A percentile compares a stretch with the other conserved stretches of the same genome.
Evolutionary conservation across 768 basidiomycete species (phyloP).

Genomic region (Lentinula guzmanii): DNA sequence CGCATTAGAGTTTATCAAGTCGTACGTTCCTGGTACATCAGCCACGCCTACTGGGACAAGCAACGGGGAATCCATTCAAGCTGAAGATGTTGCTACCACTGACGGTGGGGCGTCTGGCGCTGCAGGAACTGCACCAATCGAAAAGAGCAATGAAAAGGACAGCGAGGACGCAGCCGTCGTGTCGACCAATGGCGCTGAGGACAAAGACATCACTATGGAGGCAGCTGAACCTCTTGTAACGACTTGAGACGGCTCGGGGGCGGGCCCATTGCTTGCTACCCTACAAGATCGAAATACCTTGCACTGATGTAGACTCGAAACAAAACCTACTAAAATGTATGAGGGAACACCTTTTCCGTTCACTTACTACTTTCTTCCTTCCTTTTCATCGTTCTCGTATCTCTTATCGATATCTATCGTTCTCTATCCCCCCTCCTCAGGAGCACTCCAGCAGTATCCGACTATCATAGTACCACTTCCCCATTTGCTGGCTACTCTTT

Average conservation of each 20-base stretch:
- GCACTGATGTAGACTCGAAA: not conserved
- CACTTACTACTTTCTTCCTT: not conserved
- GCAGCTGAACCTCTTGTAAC: not conserved
- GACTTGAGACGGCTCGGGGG: not conserved
- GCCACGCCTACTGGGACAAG: not conserved
- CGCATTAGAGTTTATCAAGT: constrained; percentile 67
- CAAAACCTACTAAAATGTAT: not conserved
- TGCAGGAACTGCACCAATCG: not conserved
- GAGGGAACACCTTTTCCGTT: not conserved
- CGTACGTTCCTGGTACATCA: not conserved
- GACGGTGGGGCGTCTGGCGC: not conserved
- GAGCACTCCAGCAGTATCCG: no score
- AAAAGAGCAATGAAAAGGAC: not conserved
- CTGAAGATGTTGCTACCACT: not conserved
- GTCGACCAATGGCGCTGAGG: not conserved
- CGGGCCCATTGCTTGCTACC: no score
- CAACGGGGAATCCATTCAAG: not conserved
- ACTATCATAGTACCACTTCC: not conserved
- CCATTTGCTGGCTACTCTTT: not conserved
- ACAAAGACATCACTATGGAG: not conserved
- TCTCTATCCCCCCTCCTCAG: not conserved
- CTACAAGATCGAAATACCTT: not conserved
- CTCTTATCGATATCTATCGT: constrained; percentile 3
- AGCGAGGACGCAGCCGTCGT: not conserved
- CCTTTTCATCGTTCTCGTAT: not conserved